These are phyloP conservation scores for Rhododendron ferrugineum DNA, from an alignment of 148 eudicot species.

Conservation along the genomic window DNA sequence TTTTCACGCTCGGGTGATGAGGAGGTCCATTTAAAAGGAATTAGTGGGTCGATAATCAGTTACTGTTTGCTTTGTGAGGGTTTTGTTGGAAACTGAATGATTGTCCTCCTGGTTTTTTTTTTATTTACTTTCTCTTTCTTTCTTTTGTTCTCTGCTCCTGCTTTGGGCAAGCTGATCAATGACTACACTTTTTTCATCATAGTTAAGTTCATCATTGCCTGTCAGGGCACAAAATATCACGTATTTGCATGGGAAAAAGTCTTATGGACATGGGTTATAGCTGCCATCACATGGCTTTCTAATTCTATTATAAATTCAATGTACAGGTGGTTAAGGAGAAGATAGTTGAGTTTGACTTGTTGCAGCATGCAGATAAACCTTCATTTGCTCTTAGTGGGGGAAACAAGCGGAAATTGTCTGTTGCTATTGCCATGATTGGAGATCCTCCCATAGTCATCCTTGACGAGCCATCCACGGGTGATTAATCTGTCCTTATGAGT, in stretches of 20 bases:
- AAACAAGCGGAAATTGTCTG: constrained; percentile 94
- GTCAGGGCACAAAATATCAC: background rate
- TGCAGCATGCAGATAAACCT: constrained; percentile 79
- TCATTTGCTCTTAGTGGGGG: constrained; percentile 92
- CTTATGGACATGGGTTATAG: background rate
- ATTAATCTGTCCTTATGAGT: constrained; percentile 1
- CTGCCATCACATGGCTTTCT: background rate
- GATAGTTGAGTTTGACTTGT: constrained; percentile 79
- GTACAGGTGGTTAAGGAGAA: constrained; percentile 82
- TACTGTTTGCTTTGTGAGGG: background rate
- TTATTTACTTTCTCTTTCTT: background rate
- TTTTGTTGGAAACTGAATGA: constrained; percentile 6
- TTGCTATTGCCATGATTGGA: constrained; percentile 98
- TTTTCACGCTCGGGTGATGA: background rate
- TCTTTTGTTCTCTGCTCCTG: background rate
- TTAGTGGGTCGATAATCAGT: background rate
- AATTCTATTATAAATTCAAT: constrained; percentile 3
- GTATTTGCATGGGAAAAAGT: background rate
- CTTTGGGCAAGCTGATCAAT: background rate
- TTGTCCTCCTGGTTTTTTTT: background rate
- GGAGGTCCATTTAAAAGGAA: constrained; percentile 5
- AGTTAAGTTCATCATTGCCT: background rate
- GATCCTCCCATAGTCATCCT: constrained; percentile 95
- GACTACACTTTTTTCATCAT: background rate
- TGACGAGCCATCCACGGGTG: constrained; percentile 99